Percentiles rank a stretch among this genome's conserved stretches.
Conservation (phyloP, 495 filamentous ascomycete genomes). For the Pyronema omphalodes region DNA sequence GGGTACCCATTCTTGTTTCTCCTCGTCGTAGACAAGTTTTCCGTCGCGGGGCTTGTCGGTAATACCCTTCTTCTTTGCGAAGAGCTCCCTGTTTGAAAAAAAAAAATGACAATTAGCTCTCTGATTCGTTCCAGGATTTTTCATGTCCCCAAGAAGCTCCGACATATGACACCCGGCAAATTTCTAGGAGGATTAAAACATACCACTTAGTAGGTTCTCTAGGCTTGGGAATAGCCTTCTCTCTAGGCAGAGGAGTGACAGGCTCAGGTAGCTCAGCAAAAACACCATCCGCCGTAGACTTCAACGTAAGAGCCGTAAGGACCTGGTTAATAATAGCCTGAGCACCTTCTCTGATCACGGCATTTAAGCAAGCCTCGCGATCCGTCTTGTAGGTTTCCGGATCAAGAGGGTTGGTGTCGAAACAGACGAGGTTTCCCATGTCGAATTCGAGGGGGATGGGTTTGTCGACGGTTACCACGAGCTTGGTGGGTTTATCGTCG, state of each 20-base stretch:
- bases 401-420: conserved; percentile 63
- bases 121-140: not conserved
- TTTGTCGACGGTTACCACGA: conserved; percentile 50
- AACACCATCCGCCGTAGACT: conserved; percentile 45
- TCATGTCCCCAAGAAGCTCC: not conserved
- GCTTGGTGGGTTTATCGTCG: not conserved
- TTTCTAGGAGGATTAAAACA: not conserved
- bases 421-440: conserved; percentile 63
- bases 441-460: conserved; percentile 85
- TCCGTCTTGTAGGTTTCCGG: conserved; percentile 24
- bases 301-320: conserved; percentile 64
- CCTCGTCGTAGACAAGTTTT: conserved; percentile 70
- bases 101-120: not conserved
- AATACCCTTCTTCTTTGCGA: conserved; percentile 92
- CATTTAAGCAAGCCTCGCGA: conserved; percentile 39
- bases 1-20: conserved; percentile 68
- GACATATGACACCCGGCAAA: too few species aligned
- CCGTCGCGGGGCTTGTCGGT: conserved; percentile 53
- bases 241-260: conserved; percentile 54
- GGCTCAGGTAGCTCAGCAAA: conserved; percentile 54
- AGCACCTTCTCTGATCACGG: conserved; percentile 63
- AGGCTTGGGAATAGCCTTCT: conserved; percentile 67
- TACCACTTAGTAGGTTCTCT: conserved; percentile 76
- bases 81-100: conserved; percentile 39
- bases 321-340: conserved; percentile 82